phyloP scores from a whole-genome alignment of 352 stramenopile genomes.

The Aphanomyces euteiches region DNA sequence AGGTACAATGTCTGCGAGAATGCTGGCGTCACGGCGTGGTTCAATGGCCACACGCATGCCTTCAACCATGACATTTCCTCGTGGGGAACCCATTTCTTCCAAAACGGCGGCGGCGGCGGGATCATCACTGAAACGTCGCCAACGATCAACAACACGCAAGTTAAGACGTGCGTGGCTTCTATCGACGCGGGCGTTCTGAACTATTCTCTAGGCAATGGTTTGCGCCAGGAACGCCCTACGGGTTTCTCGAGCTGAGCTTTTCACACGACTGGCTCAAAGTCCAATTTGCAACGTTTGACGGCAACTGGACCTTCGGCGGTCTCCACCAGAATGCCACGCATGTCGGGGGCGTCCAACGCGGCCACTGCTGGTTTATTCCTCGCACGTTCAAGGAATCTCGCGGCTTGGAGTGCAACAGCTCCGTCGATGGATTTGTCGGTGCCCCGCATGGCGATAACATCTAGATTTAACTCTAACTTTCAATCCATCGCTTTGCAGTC shows the following conservation, averaged over 20 bases:
- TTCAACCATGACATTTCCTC: slow-evolving; percentile 85
- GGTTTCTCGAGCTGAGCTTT: slow-evolving; percentile 80
- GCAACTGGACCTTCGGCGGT: slow-evolving; percentile 65
- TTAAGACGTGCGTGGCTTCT: slow-evolving; percentile 39
- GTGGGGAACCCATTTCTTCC: slow-evolving; percentile 83
- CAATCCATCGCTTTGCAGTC: too few relatives aligned
- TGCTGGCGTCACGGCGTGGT: slow-evolving; percentile 60
- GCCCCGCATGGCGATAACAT: not conserved
- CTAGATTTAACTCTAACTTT: too few relatives aligned
- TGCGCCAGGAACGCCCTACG: slow-evolving; percentile 66
- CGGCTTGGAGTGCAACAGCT: slow-evolving; percentile 51
- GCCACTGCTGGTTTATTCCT: slow-evolving; percentile 79
- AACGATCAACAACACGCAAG: slow-evolving; percentile 40
- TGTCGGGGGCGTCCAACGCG: slow-evolving; percentile 65
- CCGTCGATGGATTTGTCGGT: not conserved
- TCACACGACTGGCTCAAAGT: slow-evolving; percentile 78
- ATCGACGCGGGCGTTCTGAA: not conserved
- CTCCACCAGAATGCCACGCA: slow-evolving; percentile 68
- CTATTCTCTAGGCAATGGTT: slow-evolving; percentile 46
- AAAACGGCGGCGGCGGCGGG: slow-evolving; percentile 77
- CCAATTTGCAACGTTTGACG: slow-evolving; percentile 79
- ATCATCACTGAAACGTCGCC: slow-evolving; percentile 77
- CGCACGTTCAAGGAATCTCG: not conserved
- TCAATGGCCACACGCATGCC: slow-evolving; percentile 81
- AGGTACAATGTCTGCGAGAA: slow-evolving; percentile 78